Evolutionary conservation across 192 early-diverging fungal genomes (phyloP).

Genomic region (Piromyces finnis): DNA sequence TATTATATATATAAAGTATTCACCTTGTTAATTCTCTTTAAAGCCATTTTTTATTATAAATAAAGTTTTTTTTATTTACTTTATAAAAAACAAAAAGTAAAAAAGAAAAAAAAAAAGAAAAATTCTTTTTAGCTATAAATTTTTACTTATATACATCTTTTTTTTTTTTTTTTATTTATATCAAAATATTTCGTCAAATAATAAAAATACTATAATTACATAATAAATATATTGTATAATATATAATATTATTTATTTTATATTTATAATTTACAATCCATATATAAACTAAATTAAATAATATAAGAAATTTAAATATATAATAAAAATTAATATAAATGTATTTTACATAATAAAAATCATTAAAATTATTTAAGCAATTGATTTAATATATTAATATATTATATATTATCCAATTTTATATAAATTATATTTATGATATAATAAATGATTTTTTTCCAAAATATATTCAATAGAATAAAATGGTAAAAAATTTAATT

Average conservation of each 20-base stretch:
- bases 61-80: background rate
- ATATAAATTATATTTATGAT: background rate
- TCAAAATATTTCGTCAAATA: background rate
- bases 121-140: background rate
- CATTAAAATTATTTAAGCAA: too few species aligned
- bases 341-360: too few species aligned
- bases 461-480: background rate
- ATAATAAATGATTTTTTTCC: background rate
- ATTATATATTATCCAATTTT: too few species aligned
- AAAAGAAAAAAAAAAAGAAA: background rate
- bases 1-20: conserved; percentile 1
- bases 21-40: conserved; percentile 99
- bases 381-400: too few species aligned
- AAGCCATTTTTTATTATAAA: conserved; percentile 52
- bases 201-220: too few species aligned
- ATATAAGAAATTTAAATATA: too few species aligned
- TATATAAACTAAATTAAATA: too few species aligned
- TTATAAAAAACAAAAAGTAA: background rate
- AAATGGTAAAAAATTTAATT: background rate
- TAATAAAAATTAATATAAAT: too few species aligned
- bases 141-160: background rate
- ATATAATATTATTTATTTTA: too few species aligned
- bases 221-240: too few species aligned
- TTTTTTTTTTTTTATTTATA: background rate
- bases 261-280: too few species aligned